phyloP scores from a whole-genome alignment of 169 alveolate species.

The Amoebophrya sp. region DNA sequence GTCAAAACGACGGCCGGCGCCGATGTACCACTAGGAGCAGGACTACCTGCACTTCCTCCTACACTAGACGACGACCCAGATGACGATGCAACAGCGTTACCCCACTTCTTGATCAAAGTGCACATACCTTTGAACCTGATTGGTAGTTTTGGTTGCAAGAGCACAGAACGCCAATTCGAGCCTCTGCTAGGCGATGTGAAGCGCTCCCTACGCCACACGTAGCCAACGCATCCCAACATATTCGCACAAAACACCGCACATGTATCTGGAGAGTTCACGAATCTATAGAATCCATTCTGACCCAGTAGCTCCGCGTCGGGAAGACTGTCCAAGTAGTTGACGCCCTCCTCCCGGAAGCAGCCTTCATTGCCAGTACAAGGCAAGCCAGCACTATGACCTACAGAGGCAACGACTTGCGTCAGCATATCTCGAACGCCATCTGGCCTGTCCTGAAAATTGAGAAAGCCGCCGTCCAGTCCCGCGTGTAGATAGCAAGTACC shows the following conservation, averaged over 20 bases:
- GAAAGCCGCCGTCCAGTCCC: background rate
- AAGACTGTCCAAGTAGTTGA: background rate
- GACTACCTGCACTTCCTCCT: background rate
- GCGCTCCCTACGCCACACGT: background rate
- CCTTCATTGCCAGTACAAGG: background rate
- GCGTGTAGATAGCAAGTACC: background rate
- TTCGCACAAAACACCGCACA: background rate
- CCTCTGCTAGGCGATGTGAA: background rate
- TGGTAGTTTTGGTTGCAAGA: background rate
- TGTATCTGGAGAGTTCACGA: background rate
- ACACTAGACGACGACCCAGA: too few species aligned
- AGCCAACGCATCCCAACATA: background rate
- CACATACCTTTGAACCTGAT: background rate
- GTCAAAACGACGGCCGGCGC: background rate
- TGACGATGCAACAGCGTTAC: too few species aligned
- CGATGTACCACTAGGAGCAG: background rate
- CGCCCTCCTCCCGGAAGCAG: background rate
- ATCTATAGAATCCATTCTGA: background rate
- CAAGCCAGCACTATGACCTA: background rate
- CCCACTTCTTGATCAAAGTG: background rate
- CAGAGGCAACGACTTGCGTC: background rate
- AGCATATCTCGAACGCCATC: too few species aligned
- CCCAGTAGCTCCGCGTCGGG: background rate
- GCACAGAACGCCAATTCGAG: background rate
- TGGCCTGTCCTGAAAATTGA: too few species aligned